A percentile compares a stretch with the other conserved stretches of the same genome.
Conservation (phyloP, 2,329 filamentous ascomycete genomes). For the Paradendryphiella salina region DNA sequence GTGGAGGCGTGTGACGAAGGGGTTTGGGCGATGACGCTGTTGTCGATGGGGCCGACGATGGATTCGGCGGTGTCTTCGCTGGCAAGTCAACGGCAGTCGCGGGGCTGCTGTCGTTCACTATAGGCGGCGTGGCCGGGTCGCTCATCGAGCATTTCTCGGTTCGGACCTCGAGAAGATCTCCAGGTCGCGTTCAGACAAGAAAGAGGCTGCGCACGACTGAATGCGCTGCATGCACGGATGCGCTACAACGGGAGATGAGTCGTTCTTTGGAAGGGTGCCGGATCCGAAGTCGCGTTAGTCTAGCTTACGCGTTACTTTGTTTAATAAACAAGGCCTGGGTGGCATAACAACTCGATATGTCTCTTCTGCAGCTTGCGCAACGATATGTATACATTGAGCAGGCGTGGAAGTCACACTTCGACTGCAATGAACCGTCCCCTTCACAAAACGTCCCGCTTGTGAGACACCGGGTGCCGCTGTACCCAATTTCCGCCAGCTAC, state of each 20-base stretch:
- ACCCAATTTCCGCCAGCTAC: slow-evolving; percentile 13
- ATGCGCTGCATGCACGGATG: slow-evolving; percentile 22
- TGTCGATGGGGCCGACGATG: slow-evolving; percentile 10
- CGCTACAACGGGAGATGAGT: slow-evolving; percentile 15
- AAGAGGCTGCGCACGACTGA: slow-evolving; percentile 20
- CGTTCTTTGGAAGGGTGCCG: slow-evolving; percentile 9
- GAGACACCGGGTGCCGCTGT: slow-evolving; percentile 15
- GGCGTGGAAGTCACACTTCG: slow-evolving; percentile 1
- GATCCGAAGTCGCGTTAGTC: slow-evolving; percentile 9
- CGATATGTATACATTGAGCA: neutral
- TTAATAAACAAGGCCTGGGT: slow-evolving; percentile 5
- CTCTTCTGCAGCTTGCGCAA: slow-evolving; percentile 1
- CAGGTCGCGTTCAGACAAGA: slow-evolving; percentile 23
- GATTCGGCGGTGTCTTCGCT: slow-evolving; percentile 23
- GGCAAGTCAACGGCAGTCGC: slow-evolving; percentile 26
- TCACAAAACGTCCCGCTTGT: slow-evolving; percentile 12
- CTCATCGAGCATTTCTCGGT: slow-evolving; percentile 33
- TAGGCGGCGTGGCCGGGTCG: slow-evolving; percentile 24
- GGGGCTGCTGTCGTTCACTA: slow-evolving; percentile 26
- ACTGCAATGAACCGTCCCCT: slow-evolving; percentile 1
- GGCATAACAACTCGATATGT: neutral
- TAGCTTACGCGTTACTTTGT: slow-evolving; percentile 12
- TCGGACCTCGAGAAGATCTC: slow-evolving; percentile 19
- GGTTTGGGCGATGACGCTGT: slow-evolving; percentile 19
- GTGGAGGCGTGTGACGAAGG: slow-evolving; percentile 17